Evolutionary conservation across 2,329 filamentous ascomycete genomes (phyloP).

Genomic region (Aspergillus sergii): DNA sequence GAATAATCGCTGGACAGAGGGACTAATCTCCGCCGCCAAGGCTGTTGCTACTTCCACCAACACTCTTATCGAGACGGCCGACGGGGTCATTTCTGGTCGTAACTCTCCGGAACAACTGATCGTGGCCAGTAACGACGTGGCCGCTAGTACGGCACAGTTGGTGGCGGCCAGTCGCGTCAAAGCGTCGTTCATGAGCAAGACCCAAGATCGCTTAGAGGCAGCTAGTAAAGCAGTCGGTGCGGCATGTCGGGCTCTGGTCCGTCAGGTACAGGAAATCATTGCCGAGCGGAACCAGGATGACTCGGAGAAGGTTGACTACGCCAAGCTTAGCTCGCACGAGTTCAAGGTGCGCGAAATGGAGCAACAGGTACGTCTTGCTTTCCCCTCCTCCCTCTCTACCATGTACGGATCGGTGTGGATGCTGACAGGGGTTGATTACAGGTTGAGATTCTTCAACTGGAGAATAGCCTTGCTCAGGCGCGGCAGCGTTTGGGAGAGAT

Average conservation of each 20-base stretch:
- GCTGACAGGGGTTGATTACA: slow-evolving; percentile 41
- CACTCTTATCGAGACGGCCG: slow-evolving; percentile 94
- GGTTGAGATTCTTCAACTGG: slow-evolving; percentile 96
- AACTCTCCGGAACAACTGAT: slow-evolving; percentile 97
- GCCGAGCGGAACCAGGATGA: slow-evolving; percentile 80
- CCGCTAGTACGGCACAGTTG: slow-evolving; percentile 92
- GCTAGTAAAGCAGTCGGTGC: slow-evolving; percentile 91
- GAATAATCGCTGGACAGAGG: slow-evolving; percentile 99
- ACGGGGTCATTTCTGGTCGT: slow-evolving; percentile 87
- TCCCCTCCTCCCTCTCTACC: slow-evolving; percentile 2
- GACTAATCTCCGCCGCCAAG: slow-evolving; percentile 94
- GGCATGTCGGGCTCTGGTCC: slow-evolving; percentile 83
- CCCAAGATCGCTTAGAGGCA: slow-evolving; percentile 85
- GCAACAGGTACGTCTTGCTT: slow-evolving; percentile 75
- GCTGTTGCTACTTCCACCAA: slow-evolving; percentile 93
- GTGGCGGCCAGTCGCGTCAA: slow-evolving; percentile 95
- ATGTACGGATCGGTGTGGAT: no score
- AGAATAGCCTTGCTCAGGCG: slow-evolving; percentile 80
- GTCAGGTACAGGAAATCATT: slow-evolving; percentile 94
- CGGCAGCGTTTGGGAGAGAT: slow-evolving; percentile 89
- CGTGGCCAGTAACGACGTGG: slow-evolving; percentile 95
- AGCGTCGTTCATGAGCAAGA: slow-evolving; percentile 97
- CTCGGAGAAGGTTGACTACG: slow-evolving; percentile 80
- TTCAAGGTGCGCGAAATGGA: slow-evolving; percentile 99
- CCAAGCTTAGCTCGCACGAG: slow-evolving; percentile 85